phyloP scores from a whole-genome alignment of 148 eudicot genomes.

The Nepenthes mirabilis region DNA sequence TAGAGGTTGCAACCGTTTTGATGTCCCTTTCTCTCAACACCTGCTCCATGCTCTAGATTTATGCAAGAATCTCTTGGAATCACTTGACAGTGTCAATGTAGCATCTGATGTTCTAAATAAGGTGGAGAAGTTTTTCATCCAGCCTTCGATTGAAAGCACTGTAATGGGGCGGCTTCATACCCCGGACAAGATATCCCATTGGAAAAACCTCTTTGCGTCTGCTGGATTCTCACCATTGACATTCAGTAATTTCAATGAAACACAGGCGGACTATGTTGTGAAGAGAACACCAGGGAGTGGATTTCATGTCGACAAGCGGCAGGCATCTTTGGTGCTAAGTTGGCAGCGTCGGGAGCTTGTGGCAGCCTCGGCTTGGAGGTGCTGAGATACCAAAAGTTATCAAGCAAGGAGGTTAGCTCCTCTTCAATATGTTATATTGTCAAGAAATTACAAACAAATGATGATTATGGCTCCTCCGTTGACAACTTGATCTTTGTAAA shows the following conservation, averaged over 20 bases:
- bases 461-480: conserved; percentile 6
- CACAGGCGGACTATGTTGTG: conserved; percentile 76
- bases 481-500: not conserved
- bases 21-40: conserved; percentile 73
- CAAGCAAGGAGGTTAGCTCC: conserved; percentile 3
- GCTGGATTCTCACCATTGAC: conserved; percentile 48
- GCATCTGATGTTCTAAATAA: conserved; percentile 48
- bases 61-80: conserved; percentile 59
- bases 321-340: conserved; percentile 66
- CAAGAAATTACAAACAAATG: conserved; percentile 1
- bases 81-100: conserved; percentile 70
- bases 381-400: conserved; percentile 32
- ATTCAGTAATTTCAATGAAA: conserved; percentile 79
- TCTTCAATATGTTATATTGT: not conserved
- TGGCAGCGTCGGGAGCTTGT: conserved; percentile 85
- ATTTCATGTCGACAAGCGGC: conserved; percentile 76
- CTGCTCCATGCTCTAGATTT: conserved; percentile 66
- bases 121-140: conserved; percentile 74
- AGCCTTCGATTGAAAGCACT: conserved; percentile 61
- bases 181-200: conserved; percentile 69
- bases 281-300: conserved; percentile 77
- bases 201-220: conserved; percentile 66
- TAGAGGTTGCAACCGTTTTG: conserved; percentile 68
- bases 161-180: conserved; percentile 48
- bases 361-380: conserved; percentile 90